phyloP scores from a whole-genome alignment of 805 yeast species.

The Ogataea paraovalis region DNA sequence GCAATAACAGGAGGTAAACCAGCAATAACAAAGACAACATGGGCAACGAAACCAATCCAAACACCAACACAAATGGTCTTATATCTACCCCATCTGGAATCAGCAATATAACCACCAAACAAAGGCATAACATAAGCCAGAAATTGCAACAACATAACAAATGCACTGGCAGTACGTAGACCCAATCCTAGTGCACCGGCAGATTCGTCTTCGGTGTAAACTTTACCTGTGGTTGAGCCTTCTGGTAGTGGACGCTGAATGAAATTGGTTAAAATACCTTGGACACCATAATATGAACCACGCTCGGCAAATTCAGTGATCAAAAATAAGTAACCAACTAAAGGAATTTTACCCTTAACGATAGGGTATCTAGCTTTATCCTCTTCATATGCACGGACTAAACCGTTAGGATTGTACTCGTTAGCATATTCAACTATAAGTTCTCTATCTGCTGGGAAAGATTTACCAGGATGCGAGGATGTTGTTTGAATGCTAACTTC shows the following conservation, averaged over 20 bases:
- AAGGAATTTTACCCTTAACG: conserved; percentile 45
- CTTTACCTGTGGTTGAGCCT: conserved; percentile 44
- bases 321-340: conserved; percentile 48
- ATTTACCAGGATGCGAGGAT: not conserved
- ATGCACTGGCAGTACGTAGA: conserved; percentile 42
- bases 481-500: conserved; percentile 1
- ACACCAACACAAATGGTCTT: conserved; percentile 49
- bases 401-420: conserved; percentile 29
- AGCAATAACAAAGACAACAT: conserved; percentile 45
- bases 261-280: conserved; percentile 43
- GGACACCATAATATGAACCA: conserved; percentile 49
- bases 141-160: conserved; percentile 44
- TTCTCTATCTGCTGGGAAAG: conserved; percentile 9
- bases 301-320: conserved; percentile 49
- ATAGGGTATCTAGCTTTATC: conserved; percentile 33
- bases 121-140: conserved; percentile 49
- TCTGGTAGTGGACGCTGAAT: conserved; percentile 49
- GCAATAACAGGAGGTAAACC: conserved; percentile 42
- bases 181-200: conserved; percentile 53
- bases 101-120: conserved; percentile 50
- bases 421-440: conserved; percentile 24
- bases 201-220: conserved; percentile 25
- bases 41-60: conserved; percentile 42
- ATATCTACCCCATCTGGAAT: conserved; percentile 43
- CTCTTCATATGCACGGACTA: conserved; percentile 22